Evolutionary conservation across 148 eudicot genomes (phyloP).

Genomic region (Silene latifolia): DNA sequence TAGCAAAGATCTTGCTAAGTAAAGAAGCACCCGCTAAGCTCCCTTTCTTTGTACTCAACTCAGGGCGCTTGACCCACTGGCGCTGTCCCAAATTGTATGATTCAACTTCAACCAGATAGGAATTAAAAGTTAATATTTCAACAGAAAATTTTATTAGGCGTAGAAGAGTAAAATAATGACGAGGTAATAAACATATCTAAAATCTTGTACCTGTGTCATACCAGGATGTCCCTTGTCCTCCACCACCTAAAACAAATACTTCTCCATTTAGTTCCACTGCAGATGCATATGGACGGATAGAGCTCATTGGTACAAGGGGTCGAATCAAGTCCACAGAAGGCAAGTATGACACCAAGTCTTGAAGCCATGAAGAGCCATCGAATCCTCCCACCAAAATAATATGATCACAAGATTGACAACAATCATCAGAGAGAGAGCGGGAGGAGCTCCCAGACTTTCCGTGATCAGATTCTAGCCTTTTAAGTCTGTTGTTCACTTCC

Average conservation of each 20-base stretch:
- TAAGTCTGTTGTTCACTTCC: slow-evolving; percentile 39
- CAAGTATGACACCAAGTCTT: slow-evolving; percentile 38
- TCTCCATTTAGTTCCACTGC: slow-evolving; percentile 41
- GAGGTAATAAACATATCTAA: no score
- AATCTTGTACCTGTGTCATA: slow-evolving; percentile 49
- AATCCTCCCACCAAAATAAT: slow-evolving; percentile 52
- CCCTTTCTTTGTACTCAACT: slow-evolving; percentile 54
- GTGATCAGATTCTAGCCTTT: slow-evolving; percentile 28
- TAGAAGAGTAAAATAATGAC: no score
- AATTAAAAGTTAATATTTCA: no score
- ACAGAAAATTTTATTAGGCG: no score
- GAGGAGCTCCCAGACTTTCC: slow-evolving; percentile 4
- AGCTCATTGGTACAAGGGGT: slow-evolving; percentile 47
- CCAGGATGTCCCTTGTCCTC: slow-evolving; percentile 28
- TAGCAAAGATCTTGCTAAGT: slow-evolving; percentile 44
- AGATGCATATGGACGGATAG: slow-evolving; percentile 43
- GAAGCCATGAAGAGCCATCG: slow-evolving; percentile 59
- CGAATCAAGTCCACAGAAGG: slow-evolving; percentile 37
- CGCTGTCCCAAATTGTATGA: slow-evolving; percentile 38
- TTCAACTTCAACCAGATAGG: slow-evolving; percentile 36
- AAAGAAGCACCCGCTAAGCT: slow-evolving; percentile 47
- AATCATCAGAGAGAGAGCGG: neutral
- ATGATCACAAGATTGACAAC: no score
- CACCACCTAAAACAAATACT: slow-evolving; percentile 63
- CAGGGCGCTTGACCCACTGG: slow-evolving; percentile 52